phyloP scores from a whole-genome alignment of 2,329 filamentous ascomycete species.

The Epichloe gansuensis region DNA sequence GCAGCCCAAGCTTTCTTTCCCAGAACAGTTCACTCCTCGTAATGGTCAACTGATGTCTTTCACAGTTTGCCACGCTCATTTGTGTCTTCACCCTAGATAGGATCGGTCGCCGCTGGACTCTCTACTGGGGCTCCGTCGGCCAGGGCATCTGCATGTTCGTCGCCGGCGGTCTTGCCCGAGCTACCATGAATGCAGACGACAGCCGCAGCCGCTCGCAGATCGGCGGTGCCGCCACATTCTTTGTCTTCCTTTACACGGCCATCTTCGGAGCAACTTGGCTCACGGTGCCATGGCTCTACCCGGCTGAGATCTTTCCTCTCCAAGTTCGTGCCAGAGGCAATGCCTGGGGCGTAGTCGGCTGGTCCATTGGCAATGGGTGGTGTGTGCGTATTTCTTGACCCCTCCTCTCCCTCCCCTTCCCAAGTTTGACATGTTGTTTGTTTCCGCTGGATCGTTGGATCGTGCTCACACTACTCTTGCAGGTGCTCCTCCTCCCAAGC shows the following conservation, averaged over 20 bases:
- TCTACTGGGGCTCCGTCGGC: constrained; percentile 54
- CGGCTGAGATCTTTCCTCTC: constrained; percentile 46
- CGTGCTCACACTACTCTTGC: too few species aligned
- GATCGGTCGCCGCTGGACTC: constrained; percentile 56
- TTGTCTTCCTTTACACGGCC: constrained; percentile 48
- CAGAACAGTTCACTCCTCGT: not conserved
- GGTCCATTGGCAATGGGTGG: constrained; percentile 47
- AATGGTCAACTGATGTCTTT: not conserved
- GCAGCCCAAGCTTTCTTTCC: not conserved
- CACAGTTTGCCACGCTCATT: constrained; percentile 47
- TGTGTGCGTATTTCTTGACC: constrained; percentile 51
- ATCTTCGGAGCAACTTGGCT: constrained; percentile 34
- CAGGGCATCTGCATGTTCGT: constrained; percentile 58
- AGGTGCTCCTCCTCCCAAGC: constrained; percentile 39
- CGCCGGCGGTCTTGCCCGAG: constrained; percentile 48
- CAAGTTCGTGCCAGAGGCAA: constrained; percentile 47
- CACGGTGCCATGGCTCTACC: constrained; percentile 49
- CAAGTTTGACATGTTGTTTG: not conserved
- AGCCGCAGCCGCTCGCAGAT: constrained; percentile 33
- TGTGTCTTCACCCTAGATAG: constrained; percentile 59
- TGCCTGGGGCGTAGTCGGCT: constrained; percentile 45
- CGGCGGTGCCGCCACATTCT: constrained; percentile 53
- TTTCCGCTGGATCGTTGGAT: too few species aligned
- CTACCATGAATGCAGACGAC: constrained; percentile 32
- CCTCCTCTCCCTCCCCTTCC: constrained; percentile 2